Evolutionary conservation across 1,139 yeast species (phyloP), one percentile per base, ranked within the genome.

Genomic region (Debaryomyces udenii): DNA sequence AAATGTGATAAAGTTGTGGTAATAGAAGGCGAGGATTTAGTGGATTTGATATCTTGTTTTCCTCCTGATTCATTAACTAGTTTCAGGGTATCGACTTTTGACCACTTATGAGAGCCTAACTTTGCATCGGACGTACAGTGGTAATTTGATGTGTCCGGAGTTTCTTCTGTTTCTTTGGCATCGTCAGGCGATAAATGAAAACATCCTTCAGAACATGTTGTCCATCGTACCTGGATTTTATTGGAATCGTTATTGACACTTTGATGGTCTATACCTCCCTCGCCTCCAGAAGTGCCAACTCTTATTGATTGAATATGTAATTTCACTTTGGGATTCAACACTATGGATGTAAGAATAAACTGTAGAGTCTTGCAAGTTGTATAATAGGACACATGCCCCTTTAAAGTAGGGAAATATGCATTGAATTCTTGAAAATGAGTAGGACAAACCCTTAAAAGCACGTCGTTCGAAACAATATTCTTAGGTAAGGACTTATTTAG

Each of bases 381-480:
- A 39, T 70, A 70, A 58, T 83, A 84, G 6, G 85, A 71, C 4
- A 71, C 70, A 24, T 68, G 69, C 3, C 96, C 95, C 41, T 74
- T 74, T 24, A 86, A 66, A 10, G 69, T 64, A 3, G 95, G 93
- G 17, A 83, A 57, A 46, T 75, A 76, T 1, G 82, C 74, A 40
- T 76, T 76, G 29, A 59, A 50, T 41, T 64, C 74, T 40, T 67
- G 66, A 41, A 70, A 64, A 43, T 82, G 76, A 3, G 77, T 74
- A 0, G 95, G 96, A 41, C 85, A 71, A 3, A 88, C 63, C 27
- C 86, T 64, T 20, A 88, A 67, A n/a, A 71, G 61, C 6, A 88
- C 70, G 29, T 79, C 68, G 2, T 68, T 64, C 30, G 83, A 74
- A 9, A 87, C 53, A 7, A 74, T 52, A 2, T 65, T 59, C 34